A percentile compares a stretch with the other conserved stretches of the same genome.
Evolutionary conservation across 2,329 filamentous ascomycete species (phyloP).

Genomic region (Fusarium vanettenii): DNA sequence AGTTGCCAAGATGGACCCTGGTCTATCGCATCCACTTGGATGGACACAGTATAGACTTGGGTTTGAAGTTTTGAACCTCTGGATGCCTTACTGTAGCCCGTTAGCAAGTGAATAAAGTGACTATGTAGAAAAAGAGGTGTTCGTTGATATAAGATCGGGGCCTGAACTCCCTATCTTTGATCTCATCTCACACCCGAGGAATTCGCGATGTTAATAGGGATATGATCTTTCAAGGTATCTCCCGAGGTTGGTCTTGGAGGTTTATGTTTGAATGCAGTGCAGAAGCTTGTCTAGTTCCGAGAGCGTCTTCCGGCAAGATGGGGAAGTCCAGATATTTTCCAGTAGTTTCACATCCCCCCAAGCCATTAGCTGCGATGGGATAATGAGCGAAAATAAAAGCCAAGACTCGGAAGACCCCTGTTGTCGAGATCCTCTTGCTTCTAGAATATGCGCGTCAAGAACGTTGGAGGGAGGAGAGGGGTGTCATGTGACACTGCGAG

Average conservation of each 20-base stretch:
- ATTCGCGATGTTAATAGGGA: too few relatives aligned
- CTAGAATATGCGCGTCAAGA: not conserved
- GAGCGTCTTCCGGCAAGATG: not conserved
- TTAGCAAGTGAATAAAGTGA: not conserved
- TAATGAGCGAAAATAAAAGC: too few relatives aligned
- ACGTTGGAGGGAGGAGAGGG: not conserved
- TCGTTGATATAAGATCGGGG: too few relatives aligned
- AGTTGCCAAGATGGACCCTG: not conserved
- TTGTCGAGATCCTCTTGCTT: not conserved
- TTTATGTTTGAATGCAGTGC: not conserved
- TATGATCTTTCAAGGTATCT: too few relatives aligned
- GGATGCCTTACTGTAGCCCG: not conserved
- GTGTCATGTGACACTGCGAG: constrained; percentile 7
- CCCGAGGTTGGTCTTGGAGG: not conserved
- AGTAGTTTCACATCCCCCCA: too few relatives aligned
- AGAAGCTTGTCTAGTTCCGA: not conserved
- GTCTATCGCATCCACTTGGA: not conserved
- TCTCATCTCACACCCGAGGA: too few relatives aligned
- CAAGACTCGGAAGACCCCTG: not conserved
- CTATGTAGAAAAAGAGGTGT: not conserved
- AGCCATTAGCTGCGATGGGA: not conserved
- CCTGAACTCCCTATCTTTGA: too few relatives aligned
- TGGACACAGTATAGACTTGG: not conserved
- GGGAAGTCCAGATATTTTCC: too few relatives aligned
- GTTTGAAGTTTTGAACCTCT: not conserved